A percentile compares a stretch with the other conserved stretches of the same genome.
phyloP scores from a whole-genome alignment of 768 basidiomycete genomes.

The Gautieria morchelliformis region DNA sequence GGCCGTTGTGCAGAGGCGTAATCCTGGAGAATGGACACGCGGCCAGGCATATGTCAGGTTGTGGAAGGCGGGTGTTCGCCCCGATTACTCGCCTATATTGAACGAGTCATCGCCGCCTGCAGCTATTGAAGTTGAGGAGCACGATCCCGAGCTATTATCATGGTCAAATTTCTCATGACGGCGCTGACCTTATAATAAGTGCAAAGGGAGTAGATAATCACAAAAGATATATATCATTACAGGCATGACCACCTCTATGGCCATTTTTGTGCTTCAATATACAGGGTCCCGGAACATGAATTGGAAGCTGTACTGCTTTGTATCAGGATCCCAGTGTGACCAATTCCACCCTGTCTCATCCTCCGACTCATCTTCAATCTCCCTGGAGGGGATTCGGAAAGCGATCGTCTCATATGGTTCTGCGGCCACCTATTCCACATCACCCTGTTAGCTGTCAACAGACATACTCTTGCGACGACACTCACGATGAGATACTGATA shows the following conservation, averaged over 20 bases:
- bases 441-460: neutral
- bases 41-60: conserved; percentile 63
- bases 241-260: neutral
- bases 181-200: too few relatives aligned
- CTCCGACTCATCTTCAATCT: conserved; percentile 87
- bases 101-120: neutral
- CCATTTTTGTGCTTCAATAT: conserved; percentile 4
- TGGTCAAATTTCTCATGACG: too few relatives aligned
- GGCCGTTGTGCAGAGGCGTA: conserved; percentile 33
- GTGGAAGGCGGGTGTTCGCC: conserved; percentile 62
- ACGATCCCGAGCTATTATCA: neutral
- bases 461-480: conserved; percentile 13
- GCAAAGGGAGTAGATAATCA: too few relatives aligned
- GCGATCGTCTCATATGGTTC: conserved; percentile 99
- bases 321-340: conserved; percentile 99
- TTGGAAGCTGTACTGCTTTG: conserved; percentile 96
- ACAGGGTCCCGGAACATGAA: conserved; percentile 62
- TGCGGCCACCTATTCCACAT: conserved; percentile 75
- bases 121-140: neutral
- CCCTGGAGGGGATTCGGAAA: conserved; percentile 95
- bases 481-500: conserved; percentile 96
- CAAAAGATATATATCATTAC: neutral
- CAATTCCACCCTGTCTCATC: conserved; percentile 92
- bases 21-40: conserved; percentile 53
- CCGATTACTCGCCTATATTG: conserved; percentile 41